Conservation (phyloP, 495 filamentous ascomycete species). For the Ramalina peruviana region DNA sequence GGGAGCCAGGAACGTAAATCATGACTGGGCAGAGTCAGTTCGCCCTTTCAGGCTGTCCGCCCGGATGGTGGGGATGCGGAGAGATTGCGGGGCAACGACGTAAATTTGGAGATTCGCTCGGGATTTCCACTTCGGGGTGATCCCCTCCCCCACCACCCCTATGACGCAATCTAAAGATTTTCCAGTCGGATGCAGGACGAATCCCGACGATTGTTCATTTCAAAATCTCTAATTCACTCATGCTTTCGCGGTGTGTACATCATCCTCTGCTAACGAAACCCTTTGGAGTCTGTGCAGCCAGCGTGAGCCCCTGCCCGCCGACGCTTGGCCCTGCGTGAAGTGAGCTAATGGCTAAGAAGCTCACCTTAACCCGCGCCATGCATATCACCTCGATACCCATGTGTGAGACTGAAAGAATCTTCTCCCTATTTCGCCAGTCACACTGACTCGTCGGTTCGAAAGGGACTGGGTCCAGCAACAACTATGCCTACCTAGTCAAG, state of each 20-base stretch:
- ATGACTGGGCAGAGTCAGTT: too few relatives aligned
- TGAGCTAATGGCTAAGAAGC: constrained; percentile 3
- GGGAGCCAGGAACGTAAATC: too few relatives aligned
- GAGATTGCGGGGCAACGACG: neutral
- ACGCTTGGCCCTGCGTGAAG: too few relatives aligned
- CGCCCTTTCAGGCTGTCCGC: neutral
- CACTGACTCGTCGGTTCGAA: neutral
- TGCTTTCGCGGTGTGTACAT: constrained; percentile 1
- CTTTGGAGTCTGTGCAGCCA: constrained; percentile 4
- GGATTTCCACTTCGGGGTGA: too few relatives aligned
- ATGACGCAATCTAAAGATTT: too few relatives aligned
- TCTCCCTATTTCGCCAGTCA: neutral
- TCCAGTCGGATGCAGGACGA: too few relatives aligned
- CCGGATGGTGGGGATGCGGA: neutral
- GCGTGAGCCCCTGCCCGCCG: neutral
- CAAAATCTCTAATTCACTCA: neutral
- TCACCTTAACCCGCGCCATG: constrained; percentile 43
- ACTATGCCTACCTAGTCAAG: constrained; percentile 91
- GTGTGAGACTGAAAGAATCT: constrained; percentile 48
- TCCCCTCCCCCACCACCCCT: too few relatives aligned
- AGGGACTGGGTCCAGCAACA: constrained; percentile 86
- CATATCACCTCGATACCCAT: constrained; percentile 96
- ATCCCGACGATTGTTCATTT: too few relatives aligned
- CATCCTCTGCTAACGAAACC: neutral
- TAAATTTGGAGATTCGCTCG: neutral